Evolutionary conservation across 129 eudicot species (phyloP), one percentile per base, ranked within the genome.

Genomic region (Ambrosia trifida): DNA sequence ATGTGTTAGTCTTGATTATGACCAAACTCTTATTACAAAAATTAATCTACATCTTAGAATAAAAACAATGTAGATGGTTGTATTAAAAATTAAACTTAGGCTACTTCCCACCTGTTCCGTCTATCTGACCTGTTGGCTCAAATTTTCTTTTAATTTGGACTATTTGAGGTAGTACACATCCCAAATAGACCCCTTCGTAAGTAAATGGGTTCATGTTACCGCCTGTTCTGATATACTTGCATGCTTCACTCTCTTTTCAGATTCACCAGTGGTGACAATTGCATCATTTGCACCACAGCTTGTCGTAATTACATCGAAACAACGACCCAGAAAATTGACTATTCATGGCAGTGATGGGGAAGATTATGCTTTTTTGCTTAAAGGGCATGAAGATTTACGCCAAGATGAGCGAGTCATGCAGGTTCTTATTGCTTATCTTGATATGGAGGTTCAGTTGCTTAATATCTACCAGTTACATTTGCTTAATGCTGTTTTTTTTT

Each of bases 371-470:
- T 92, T 92, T 83, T 80, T 92, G 81, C 85, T 92, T 64, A 92
- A 92, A 86, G 96, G 98, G 30, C 98, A 93, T 78, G 96, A 93
- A 82, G 98, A 89, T 76, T 76, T 89, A 53, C 96, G 96, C 33
- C 98, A 89, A 73, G 96, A 93, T 74, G 98, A 89, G 83, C 95
- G 96, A 28, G 96, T 87, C 68, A 93, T 89, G 98, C 98, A 89
- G 95, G 96, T 93, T 51, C 32, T 44, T 51, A n/a, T 64, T 38
- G 96, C 89, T 49, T 13, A 13, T 49, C 54, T 49, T 14, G 18
- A 14, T 53, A 93, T 93, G 96, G 95, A 92, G 96, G 96, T 92
- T 92, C 36, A 5, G 7, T 67, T 2, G 19, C 3, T 47, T 19
- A 49, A 49, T 49, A 4, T 17, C 4, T 13, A 11, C 54, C n/a